Percentiles rank a stretch among this genome's conserved stretches.
Evolutionary conservation across 306 rosid species (phyloP).

Genomic region (Begonia fuchsioides): DNA sequence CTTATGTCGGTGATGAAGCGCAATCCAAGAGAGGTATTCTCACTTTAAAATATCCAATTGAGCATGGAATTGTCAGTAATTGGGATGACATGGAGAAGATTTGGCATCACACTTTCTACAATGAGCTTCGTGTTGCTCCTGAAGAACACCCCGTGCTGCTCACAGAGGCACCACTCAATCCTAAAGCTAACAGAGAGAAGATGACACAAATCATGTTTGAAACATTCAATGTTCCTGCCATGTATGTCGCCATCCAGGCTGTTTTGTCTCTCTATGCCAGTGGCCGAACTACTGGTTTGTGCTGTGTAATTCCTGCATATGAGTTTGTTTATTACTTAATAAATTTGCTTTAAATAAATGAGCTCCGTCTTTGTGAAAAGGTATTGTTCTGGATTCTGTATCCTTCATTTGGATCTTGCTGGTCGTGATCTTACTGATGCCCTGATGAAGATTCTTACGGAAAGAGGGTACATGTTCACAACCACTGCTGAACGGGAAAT

Average conservation of each 20-base stretch:
- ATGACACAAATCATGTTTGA: constrained; percentile 98
- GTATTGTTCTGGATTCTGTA: constrained; percentile 88
- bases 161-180: constrained; percentile 95
- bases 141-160: constrained; percentile 98
- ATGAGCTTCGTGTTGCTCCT: constrained; percentile 95
- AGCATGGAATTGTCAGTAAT: constrained; percentile 95
- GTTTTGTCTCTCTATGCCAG: constrained; percentile 92
- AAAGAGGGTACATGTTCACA: constrained; percentile 97
- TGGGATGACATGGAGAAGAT: constrained; percentile 99
- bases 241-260: constrained; percentile 97
- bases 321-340: not conserved
- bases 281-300: constrained; percentile 94
- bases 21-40: constrained; percentile 97
- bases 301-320: not conserved
- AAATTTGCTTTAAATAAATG: constrained; percentile 1
- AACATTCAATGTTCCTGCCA: constrained; percentile 95
- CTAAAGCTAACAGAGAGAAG: constrained; percentile 96
- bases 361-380: constrained; percentile 19
- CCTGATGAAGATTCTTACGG: constrained; percentile 93
- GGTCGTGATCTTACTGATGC: constrained; percentile 93
- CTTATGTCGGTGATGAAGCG: constrained; percentile 96
- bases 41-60: constrained; percentile 88
- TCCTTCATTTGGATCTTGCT: constrained; percentile 95
- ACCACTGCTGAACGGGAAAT: constrained; percentile 98
- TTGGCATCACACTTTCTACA: constrained; percentile 98